Evolutionary conservation across 768 basidiomycete genomes (phyloP).

Genomic region (Chalciporus chontae): DNA sequence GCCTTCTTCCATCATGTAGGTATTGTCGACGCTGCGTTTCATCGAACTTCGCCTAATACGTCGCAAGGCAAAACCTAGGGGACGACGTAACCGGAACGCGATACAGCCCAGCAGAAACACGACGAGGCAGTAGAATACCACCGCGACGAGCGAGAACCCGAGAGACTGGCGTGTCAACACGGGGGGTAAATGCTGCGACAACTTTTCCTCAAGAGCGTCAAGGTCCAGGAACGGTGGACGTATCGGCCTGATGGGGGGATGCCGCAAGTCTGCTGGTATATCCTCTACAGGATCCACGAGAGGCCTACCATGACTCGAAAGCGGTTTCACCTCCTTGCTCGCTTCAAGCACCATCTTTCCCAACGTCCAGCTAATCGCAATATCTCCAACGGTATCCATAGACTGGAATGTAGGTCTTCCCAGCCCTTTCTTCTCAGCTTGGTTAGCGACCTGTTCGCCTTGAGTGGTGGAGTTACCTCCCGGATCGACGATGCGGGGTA

Average conservation of each 20-base stretch:
- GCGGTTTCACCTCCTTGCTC: constrained; percentile 72
- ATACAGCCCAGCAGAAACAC: constrained; percentile 42
- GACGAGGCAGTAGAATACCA: constrained; percentile 51
- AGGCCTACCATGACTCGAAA: constrained; percentile 46
- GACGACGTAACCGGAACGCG: constrained; percentile 56
- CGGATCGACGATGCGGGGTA: constrained; percentile 86
- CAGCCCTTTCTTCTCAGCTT: constrained; percentile 82
- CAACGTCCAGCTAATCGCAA: constrained; percentile 96
- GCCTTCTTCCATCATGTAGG: constrained; percentile 50
- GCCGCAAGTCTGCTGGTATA: constrained; percentile 47
- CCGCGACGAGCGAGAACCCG: constrained; percentile 68
- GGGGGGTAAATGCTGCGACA: constrained; percentile 65
- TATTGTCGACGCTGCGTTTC: constrained; percentile 26
- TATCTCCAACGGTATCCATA: constrained; percentile 85
- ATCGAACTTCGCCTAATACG: constrained; percentile 43
- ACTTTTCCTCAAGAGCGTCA: constrained; percentile 56
- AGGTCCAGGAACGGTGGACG: constrained; percentile 60
- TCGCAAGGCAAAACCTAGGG: constrained; percentile 42
- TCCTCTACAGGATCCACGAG: constrained; percentile 74
- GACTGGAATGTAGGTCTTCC: constrained; percentile 87
- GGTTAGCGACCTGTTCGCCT: constrained; percentile 65
- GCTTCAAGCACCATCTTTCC: constrained; percentile 99
- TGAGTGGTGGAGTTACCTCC: constrained; percentile 73
- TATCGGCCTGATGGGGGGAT: constrained; percentile 55
- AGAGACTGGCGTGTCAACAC: constrained; percentile 61